Percentiles rank a stretch among this genome's conserved stretches.
Conservation (phyloP, 2,329 filamentous ascomycete genomes). For the Ramularia collo-cygni region DNA sequence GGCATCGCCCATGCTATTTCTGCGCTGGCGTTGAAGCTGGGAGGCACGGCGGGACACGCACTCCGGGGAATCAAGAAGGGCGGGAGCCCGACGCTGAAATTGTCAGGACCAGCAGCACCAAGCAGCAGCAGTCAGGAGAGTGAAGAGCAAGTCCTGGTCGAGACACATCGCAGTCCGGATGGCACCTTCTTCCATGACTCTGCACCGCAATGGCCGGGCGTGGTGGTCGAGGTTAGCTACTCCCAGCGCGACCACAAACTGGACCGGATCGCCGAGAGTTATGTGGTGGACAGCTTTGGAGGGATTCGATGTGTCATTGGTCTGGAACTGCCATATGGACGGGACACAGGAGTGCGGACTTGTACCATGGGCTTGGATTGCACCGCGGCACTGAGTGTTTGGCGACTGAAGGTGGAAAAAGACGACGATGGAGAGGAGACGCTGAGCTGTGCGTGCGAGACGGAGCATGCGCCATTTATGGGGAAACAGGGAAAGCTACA, state of each 20-base stretch:
- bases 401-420: conserved; percentile 21
- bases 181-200: conserved; percentile 5
- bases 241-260: conserved; percentile 27
- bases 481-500: conserved; percentile 3
- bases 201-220: neutral
- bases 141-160: too few species aligned
- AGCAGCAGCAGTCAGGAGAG: conserved; percentile 7
- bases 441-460: conserved; percentile 11
- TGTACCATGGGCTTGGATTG: conserved; percentile 6
- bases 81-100: conserved; percentile 7
- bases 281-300: conserved; percentile 26
- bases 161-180: conserved; percentile 7
- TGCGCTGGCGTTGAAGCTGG: conserved; percentile 1
- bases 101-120: conserved; percentile 6
- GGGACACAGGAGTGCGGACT: conserved; percentile 3
- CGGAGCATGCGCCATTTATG: conserved; percentile 8
- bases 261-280: conserved; percentile 26
- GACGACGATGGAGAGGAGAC: conserved; percentile 19
- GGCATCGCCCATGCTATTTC: conserved; percentile 1
- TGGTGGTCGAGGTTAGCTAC: conserved; percentile 30
- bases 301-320: conserved; percentile 29
- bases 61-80: conserved; percentile 7
- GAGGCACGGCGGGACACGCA: neutral
- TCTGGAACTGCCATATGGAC: conserved; percentile 28
- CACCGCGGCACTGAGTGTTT: conserved; percentile 28